A percentile compares a stretch with the other conserved stretches of the same genome.
phyloP scores from a whole-genome alignment of 371 early-diverging fungal species.

The Syncephalastrum contaminatum region DNA sequence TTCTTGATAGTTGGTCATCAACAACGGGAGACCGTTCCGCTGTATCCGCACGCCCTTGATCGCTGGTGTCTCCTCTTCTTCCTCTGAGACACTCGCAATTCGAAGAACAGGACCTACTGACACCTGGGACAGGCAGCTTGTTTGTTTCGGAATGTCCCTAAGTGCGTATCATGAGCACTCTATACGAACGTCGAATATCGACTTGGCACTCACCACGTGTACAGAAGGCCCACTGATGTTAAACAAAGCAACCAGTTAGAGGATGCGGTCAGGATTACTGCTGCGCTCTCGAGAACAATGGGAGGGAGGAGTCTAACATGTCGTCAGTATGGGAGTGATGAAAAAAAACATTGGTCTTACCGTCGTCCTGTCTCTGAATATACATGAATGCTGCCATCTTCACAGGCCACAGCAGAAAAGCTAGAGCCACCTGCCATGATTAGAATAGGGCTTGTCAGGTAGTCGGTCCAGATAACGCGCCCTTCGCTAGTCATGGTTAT shows the following conservation, averaged over 20 bases:
- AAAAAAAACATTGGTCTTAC: too few species aligned
- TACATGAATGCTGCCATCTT: conserved; percentile 68
- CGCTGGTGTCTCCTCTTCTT: conserved; percentile 39
- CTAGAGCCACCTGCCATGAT: conserved; percentile 57
- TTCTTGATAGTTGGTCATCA: conserved; percentile 71
- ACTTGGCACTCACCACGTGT: conserved; percentile 55
- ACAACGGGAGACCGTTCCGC: conserved; percentile 67
- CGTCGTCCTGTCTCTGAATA: conserved; percentile 72
- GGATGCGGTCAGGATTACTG: conserved; percentile 57
- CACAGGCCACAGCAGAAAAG: conserved; percentile 65
- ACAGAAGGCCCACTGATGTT: conserved; percentile 60
- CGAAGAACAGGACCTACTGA: conserved; percentile 63
- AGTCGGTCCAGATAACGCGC: conserved; percentile 58
- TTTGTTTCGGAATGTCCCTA: conserved; percentile 56
- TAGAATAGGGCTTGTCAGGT: conserved; percentile 57
- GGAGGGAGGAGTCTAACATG: conserved; percentile 61
- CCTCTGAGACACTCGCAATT: conserved; percentile 33
- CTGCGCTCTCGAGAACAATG: conserved; percentile 65
- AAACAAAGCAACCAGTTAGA: conserved; percentile 65
- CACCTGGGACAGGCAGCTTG: conserved; percentile 44
- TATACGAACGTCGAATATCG: not conserved
- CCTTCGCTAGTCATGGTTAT: conserved; percentile 48
- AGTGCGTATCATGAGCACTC: not conserved
- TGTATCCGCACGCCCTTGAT: conserved; percentile 63
- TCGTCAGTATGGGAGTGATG: not conserved